phyloP scores from a whole-genome alignment of 139 green algal species.

The Dunaliella primolecta region DNA sequence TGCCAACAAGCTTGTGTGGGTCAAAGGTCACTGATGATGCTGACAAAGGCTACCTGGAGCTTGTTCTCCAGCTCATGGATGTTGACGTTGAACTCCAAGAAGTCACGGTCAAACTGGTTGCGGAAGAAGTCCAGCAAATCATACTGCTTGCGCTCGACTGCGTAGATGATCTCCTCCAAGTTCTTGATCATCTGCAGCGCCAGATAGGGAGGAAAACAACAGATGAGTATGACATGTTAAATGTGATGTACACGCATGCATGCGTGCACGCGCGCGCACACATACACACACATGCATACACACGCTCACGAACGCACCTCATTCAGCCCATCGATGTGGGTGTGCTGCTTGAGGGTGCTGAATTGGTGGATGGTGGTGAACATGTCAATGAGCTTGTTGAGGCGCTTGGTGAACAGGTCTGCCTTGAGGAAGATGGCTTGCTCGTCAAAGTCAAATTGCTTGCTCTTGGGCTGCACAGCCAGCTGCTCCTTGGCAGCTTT shows the following conservation, averaged over 20 bases:
- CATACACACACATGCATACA: background rate
- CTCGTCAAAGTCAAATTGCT: slow-evolving; percentile 74
- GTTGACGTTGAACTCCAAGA: slow-evolving; percentile 94
- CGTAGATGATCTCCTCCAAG: slow-evolving; percentile 84
- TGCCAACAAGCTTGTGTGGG: too few relatives aligned
- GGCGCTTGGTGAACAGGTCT: slow-evolving; percentile 85
- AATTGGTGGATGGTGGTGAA: slow-evolving; percentile 92
- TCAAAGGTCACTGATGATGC: too few relatives aligned
- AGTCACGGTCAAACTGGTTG: slow-evolving; percentile 87
- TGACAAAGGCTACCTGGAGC: slow-evolving; percentile 68
- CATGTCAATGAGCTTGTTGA: slow-evolving; percentile 83
- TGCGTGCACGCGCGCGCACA: background rate
- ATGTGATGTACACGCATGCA: background rate
- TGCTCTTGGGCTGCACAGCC: slow-evolving; percentile 47
- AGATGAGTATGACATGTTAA: too few relatives aligned
- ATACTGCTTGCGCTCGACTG: slow-evolving; percentile 86
- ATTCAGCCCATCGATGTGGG: slow-evolving; percentile 83
- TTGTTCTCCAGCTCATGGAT: slow-evolving; percentile 90
- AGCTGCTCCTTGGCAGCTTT: slow-evolving; percentile 55
- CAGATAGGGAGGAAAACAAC: too few relatives aligned
- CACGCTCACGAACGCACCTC: background rate
- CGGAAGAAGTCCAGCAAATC: slow-evolving; percentile 84
- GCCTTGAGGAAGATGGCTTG: slow-evolving; percentile 82
- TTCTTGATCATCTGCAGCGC: slow-evolving; percentile 65
- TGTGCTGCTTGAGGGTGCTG: slow-evolving; percentile 76